Conservation (phyloP, 805 yeast genomes). For the Blastobotrys robertii region DNA sequence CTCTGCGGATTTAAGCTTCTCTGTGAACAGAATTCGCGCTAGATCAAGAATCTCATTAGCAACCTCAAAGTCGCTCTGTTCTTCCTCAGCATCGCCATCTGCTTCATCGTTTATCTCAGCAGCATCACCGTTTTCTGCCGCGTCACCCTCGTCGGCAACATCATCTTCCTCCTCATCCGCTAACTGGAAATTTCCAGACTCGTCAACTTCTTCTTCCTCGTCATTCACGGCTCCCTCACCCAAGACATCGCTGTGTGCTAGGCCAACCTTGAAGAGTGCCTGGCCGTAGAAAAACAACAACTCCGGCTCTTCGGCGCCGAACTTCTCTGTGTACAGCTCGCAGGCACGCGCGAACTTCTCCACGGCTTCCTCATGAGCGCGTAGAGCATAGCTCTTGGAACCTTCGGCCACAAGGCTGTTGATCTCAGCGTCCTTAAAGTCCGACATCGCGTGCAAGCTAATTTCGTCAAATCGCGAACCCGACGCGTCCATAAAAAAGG, state of each 20-base stretch:
- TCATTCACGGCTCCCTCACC: constrained; percentile 37
- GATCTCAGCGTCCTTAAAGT: constrained; percentile 27
- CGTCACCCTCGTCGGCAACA: constrained; percentile 8
- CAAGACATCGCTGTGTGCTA: constrained; percentile 62
- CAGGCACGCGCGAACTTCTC: constrained; percentile 69
- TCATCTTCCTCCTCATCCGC: constrained; percentile 19
- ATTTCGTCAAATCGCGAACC: too few species aligned
- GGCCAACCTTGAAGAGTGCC: constrained; percentile 69
- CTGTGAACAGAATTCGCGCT: constrained; percentile 57
- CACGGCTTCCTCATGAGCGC: constrained; percentile 58
- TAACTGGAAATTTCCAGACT: constrained; percentile 7
- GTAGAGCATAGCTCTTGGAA: constrained; percentile 51
- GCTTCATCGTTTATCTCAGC: constrained; percentile 20
- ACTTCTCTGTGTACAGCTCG: constrained; percentile 38
- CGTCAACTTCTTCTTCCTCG: constrained; percentile 14
- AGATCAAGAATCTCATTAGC: constrained; percentile 85
- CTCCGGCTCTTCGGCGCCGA: constrained; percentile 61
- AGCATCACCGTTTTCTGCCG: constrained; percentile 10
- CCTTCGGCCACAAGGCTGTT: constrained; percentile 48
- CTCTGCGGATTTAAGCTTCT: constrained; percentile 28
- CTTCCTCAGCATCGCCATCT: constrained; percentile 30
- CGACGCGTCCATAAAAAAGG: too few species aligned
- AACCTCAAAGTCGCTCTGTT: constrained; percentile 67
- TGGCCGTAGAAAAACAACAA: constrained; percentile 68
- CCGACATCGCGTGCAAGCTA: too few species aligned